Evolutionary conservation across 192 early-diverging fungal species (phyloP).

Genomic region (Jimgerdemannia lactiflua): DNA sequence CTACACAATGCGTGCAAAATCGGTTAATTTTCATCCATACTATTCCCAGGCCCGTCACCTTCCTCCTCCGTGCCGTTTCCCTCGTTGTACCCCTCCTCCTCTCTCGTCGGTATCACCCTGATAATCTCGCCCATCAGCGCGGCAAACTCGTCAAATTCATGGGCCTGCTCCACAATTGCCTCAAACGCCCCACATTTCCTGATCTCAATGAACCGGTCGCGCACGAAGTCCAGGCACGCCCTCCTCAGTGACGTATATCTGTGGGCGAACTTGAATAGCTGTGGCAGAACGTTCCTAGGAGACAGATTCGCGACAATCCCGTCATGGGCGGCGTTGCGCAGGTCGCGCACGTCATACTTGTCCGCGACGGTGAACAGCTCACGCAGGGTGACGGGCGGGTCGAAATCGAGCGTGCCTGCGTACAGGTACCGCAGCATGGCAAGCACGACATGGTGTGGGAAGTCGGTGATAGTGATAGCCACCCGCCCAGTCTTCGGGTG

Average conservation of each 20-base stretch:
- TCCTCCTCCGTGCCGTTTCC: neutral
- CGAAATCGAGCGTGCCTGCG: neutral
- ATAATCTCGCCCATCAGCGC: neutral
- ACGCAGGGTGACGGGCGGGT: neutral
- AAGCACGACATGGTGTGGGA: neutral
- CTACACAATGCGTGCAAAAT: too few relatives aligned
- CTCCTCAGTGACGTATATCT: neutral
- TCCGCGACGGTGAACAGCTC: neutral
- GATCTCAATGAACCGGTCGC: neutral
- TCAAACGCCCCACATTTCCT: neutral
- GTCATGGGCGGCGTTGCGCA: neutral
- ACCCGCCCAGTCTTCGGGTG: neutral
- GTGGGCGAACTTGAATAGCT: neutral
- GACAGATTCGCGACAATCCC: neutral
- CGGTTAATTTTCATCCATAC: neutral
- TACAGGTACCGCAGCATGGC: neutral
- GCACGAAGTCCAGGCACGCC: neutral
- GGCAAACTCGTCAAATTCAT: neutral
- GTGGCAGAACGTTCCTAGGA: neutral
- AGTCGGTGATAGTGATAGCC: neutral
- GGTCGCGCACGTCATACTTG: neutral
- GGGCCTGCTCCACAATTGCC: neutral
- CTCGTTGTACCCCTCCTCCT: neutral
- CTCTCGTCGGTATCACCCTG: neutral
- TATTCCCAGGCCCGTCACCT: neutral